Evolutionary conservation across 352 stramenopile species (phyloP), one percentile per base, ranked within the genome.

Genomic region (Blastocystis sp.): DNA sequence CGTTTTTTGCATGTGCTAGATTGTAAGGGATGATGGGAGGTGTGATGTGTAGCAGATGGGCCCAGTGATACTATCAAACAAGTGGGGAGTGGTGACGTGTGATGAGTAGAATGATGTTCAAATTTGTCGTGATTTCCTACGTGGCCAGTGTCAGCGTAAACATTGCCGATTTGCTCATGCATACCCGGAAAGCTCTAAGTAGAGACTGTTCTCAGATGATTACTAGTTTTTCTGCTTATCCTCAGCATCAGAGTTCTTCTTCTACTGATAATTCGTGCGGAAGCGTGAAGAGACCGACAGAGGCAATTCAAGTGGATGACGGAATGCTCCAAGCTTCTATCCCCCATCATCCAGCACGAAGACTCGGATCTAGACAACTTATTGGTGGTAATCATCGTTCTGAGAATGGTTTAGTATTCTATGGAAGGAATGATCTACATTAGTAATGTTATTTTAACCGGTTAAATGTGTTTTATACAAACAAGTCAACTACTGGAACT

Each of bases 111-210:
- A 66, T 37, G 68, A 84, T 47, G 55, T 53, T 11, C 73, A 84
- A 34, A 68, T 84, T 23, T 84, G 73, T 26, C 73, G 73, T 45
- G 73, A 84, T 43, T 84, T 84, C 68, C 26, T 84, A 20, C 73
- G 73, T 29, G 73, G 73, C 2, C 45, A 84, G 45, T 84, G 73
- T 45, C 73, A 84, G 53, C 45, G 73, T 3, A 84, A 84, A 53
- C 59, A 84, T 34, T 84, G 73, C 56, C 59, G 62, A 34, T 84
- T 84, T 45, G 20, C 68, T 9, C 73, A 84, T 45, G 34, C 47
- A 7, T 84, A 47, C 50, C 73, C 73, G 15, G 47, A 84, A 53
- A 77, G 39, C 56, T 23, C 50, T 7, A 20, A 77, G 43, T 59
- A 59, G 29, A 34, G 29, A 34, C 29, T 34, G 29, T 1, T 34